Evolutionary conservation across 305 asterid species (phyloP), one percentile per base, ranked within the genome.

Genomic region (Lippia alba): DNA sequence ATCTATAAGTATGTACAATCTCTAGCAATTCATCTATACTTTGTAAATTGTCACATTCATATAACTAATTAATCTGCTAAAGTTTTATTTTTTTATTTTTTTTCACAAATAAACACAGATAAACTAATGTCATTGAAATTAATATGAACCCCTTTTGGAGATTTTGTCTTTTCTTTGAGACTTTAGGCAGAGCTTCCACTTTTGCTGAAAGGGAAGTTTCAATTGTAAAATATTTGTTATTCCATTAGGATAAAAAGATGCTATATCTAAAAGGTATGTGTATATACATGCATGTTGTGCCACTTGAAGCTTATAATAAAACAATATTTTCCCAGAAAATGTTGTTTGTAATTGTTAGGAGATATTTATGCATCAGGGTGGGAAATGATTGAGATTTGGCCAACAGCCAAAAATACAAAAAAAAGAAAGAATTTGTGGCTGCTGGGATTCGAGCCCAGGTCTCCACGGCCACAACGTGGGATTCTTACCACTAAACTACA

Each of bases 381-480:
- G 4, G 0, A 44, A 44, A 44, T 6, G 49, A 44, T 44, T 3
- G 1, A 11, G 14, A 44, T 14, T 44, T 44, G 49, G 49, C 10
- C 49, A 44, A 44, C 49, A 11, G 7, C 41, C 41, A 12, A 48
- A 48, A 48, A 12, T 14, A 14, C 41, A 12, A 48, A 48, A 48
- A 12, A 48, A 14, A 4, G 3, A 1, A 16, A 5, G 0, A 15
- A 0, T 0, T 16, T 87, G 96, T 89, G 96, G 97, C 93, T 94
- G 96, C 96, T 91, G 91, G 96, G 96, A 94, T 91, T 91, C 97
- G 97, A 94, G 97, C 97, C 97, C 97, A 91, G 97, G 97, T 94
- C 97, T 89, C 97, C 97, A 91, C 97, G 93, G 96, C 97, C 97
- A 91, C 96, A 94, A 91, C 96, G 96, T 91, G 91, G 96, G 88